Evolutionary conservation across 345 rosid genomes (phyloP).

Genomic region (Hibiscus mutabilis): DNA sequence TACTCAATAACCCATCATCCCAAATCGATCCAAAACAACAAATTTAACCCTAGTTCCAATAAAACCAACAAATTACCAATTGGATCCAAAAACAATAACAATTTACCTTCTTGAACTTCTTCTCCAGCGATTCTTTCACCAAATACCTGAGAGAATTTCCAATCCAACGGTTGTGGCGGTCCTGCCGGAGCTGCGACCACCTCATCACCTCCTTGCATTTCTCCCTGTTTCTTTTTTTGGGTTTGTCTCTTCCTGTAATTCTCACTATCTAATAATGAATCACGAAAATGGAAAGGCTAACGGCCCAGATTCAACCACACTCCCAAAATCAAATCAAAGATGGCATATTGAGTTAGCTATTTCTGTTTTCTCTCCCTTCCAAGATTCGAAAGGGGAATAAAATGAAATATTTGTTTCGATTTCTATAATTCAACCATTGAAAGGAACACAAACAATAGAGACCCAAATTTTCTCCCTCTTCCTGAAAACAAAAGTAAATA

Average conservation of each 20-base stretch:
- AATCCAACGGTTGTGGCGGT: slow-evolving; percentile 55
- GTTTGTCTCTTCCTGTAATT: not conserved
- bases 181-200: slow-evolving; percentile 38
- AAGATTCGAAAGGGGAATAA: no score
- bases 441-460: not conserved
- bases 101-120: slow-evolving; percentile 86
- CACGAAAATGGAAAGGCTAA: not conserved
- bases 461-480: not conserved
- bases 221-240: not conserved
- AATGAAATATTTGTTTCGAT: no score
- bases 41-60: slow-evolving; percentile 32
- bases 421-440: not conserved
- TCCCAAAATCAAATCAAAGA: not conserved
- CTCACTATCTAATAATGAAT: not conserved
- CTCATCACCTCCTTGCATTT: slow-evolving; percentile 57
- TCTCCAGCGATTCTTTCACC: slow-evolving; percentile 93
- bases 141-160: slow-evolving; percentile 97
- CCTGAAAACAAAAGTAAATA: no score
- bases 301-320: not conserved
- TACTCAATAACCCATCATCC: slow-evolving; percentile 38
- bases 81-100: slow-evolving; percentile 37
- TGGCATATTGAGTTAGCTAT: not conserved
- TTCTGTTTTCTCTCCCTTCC: no score
- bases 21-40: slow-evolving; percentile 52
- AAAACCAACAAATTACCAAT: slow-evolving; percentile 13